Conservation (phyloP, 78 protist species). For the Cavenderia fasciculata region DNA sequence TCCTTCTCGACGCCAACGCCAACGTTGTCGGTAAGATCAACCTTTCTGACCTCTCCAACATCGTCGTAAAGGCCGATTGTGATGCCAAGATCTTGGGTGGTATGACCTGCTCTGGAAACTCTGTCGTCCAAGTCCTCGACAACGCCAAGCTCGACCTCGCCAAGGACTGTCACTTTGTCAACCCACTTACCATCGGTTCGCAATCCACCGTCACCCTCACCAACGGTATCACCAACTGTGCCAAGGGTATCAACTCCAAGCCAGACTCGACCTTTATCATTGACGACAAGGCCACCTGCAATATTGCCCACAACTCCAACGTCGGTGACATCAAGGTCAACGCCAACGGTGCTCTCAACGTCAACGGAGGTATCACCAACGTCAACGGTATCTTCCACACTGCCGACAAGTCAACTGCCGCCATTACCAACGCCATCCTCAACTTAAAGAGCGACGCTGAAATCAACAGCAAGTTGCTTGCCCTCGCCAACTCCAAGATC, state of each 20-base stretch:
- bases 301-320: not conserved
- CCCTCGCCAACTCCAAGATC: not conserved
- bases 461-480: not conserved
- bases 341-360: not conserved
- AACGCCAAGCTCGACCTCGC: slow-evolving; percentile 4
- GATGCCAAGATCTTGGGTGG: slow-evolving; percentile 40
- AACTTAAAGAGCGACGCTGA: not conserved
- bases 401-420: not conserved
- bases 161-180: not conserved
- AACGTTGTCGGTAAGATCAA: not conserved
- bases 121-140: slow-evolving; percentile 13
- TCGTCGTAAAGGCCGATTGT: not conserved
- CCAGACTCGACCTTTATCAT: not conserved
- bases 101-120: slow-evolving; percentile 7
- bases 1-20: not conserved
- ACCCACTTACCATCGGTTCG: slow-evolving; percentile 32
- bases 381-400: slow-evolving; percentile 9
- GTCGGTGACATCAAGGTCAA: slow-evolving; percentile 14
- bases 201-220: slow-evolving; percentile 8
- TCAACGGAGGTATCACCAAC: slow-evolving; percentile 36
- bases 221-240: not conserved
- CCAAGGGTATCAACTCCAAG: slow-evolving; percentile 12
- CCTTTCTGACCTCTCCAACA: not conserved
- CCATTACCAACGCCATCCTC: slow-evolving; percentile 49
- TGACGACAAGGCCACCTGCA: not conserved